Percentiles rank a stretch among this genome's conserved stretches.
Evolutionary conservation across 1,284 basidiomycete species (phyloP).

Genomic region (Malassezia globosa): DNA sequence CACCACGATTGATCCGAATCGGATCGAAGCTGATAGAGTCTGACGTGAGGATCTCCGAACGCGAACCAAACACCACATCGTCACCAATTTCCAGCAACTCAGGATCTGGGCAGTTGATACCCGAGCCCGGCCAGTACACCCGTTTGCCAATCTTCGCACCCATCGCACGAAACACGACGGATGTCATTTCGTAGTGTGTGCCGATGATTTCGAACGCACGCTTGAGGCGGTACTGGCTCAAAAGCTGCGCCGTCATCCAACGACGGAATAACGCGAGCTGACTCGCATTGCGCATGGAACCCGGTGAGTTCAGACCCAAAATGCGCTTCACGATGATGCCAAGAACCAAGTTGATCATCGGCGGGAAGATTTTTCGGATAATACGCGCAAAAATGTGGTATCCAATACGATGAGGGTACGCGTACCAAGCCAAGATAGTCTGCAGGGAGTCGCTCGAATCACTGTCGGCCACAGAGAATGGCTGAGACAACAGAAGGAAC

Average conservation of each 20-base stretch:
- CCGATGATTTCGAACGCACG: conserved; percentile 41
- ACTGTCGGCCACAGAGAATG: conserved; percentile 42
- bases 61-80: conserved; percentile 46
- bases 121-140: conserved; percentile 47
- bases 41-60: conserved; percentile 45
- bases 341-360: conserved; percentile 40
- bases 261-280: conserved; percentile 44
- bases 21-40: conserved; percentile 47
- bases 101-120: conserved; percentile 46
- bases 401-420: conserved; percentile 43
- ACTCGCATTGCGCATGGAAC: conserved; percentile 46
- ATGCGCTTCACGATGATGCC: conserved; percentile 41
- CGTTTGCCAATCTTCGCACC: conserved; percentile 44
- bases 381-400: conserved; percentile 47
- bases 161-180: conserved; percentile 46
- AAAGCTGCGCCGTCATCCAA: conserved; percentile 41
- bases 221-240: conserved; percentile 38
- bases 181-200: conserved; percentile 47
- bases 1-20: conserved; percentile 42
- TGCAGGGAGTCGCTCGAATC: conserved; percentile 32
- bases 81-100: conserved; percentile 46
- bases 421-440: conserved; percentile 45
- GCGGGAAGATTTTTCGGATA: conserved; percentile 43
- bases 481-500: conserved; percentile 44
- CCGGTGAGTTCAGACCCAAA: conserved; percentile 44